Base-by-base conservation (phyloP, 768 basidiomycete genomes). In the Rhodotorula diobovata region DNA sequence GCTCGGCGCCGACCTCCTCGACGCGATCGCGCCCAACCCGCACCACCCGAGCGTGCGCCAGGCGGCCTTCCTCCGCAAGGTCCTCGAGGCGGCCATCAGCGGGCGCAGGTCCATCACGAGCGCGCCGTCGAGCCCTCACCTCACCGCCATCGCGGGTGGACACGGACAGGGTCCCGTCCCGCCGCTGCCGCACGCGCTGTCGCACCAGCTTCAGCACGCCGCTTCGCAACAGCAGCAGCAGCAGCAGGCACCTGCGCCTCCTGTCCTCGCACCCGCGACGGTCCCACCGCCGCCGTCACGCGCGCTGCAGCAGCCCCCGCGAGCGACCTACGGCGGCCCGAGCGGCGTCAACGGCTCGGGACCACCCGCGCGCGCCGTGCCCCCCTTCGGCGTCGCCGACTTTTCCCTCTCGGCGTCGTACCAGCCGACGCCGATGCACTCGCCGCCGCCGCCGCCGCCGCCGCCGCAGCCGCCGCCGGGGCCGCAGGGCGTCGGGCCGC, bases 1-100 rank as follows among this genome's bases (percentile, higher is more conserved):
- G 20, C 62, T 75, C 50, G 70, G 70, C 58, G 74, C 74, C 57
- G 67, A 71, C 39, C 59, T 71, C 21, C 74, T 75, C 61, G 67
- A 72, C 50, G 67, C 74, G n/a, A 63, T 75, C 66, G 51, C 74
- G 4, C 74, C 74, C 6, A 69, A 61, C 53, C 51, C 39, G 23
- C n/a, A 63, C 23, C 74, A 75, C 62, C 74, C 74, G 4, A 48
- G 67, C 6, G 46, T 57, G n/a, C 55, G 65, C 18, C 74, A 75
- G 35, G 74, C 74, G 1, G 68, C 68, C 9, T 75, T 68, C 59
- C 68, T 75, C 16, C 71, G 71, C 46, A 63, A 69, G n/a, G 67
- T 75, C 23, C 57, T 71, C 54, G 73, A 74, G n/a, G 73, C 73
- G 0, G 73, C 67, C 25, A 62, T 74, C 34, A 62, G 59, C 30